These are phyloP conservation scores for Microdochium nivale DNA, from an alignment of 2,329 filamentous ascomycete genomes.

Conservation along the genomic window DNA sequence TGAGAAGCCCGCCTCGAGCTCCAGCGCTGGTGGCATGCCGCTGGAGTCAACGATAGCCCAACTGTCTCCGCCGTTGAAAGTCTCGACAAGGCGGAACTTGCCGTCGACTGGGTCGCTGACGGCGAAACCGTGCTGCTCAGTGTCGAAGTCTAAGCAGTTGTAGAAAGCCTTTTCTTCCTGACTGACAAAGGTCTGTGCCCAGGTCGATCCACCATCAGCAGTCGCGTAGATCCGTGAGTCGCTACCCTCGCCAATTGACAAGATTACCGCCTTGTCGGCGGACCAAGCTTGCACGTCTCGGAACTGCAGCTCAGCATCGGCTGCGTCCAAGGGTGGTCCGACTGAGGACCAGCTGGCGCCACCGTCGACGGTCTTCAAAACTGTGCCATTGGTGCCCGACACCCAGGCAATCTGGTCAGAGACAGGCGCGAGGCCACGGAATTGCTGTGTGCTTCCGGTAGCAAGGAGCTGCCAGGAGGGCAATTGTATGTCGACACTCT, in stretches of 20 bases:
- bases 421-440: slow-evolving; percentile 21
- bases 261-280: slow-evolving; percentile 27
- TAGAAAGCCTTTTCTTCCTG: slow-evolving; percentile 20
- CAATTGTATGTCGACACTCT: background rate
- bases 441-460: slow-evolving; percentile 16
- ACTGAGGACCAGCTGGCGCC: slow-evolving; percentile 20
- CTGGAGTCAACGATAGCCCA: slow-evolving; percentile 15
- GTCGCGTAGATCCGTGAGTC: slow-evolving; percentile 23
- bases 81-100: slow-evolving; percentile 21
- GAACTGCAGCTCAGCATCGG: slow-evolving; percentile 18
- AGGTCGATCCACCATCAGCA: slow-evolving; percentile 16
- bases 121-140: slow-evolving; percentile 14
- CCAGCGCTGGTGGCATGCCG: slow-evolving; percentile 16
- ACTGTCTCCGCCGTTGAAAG: slow-evolving; percentile 16
- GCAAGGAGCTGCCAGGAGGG: slow-evolving; percentile 14
- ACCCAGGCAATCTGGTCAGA: slow-evolving; percentile 22
- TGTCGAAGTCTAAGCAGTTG: slow-evolving; percentile 23
- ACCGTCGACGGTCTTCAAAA: slow-evolving; percentile 18
- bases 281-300: slow-evolving; percentile 29
- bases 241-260: slow-evolving; percentile 23
- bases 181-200: slow-evolving; percentile 18
- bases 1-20: slow-evolving; percentile 20
- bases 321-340: slow-evolving; percentile 13
- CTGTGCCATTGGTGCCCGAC: slow-evolving; percentile 18
- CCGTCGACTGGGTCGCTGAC: slow-evolving; percentile 24